Conservation (phyloP, 2,329 filamentous ascomycete genomes). For the Ilyonectria destructans region DNA sequence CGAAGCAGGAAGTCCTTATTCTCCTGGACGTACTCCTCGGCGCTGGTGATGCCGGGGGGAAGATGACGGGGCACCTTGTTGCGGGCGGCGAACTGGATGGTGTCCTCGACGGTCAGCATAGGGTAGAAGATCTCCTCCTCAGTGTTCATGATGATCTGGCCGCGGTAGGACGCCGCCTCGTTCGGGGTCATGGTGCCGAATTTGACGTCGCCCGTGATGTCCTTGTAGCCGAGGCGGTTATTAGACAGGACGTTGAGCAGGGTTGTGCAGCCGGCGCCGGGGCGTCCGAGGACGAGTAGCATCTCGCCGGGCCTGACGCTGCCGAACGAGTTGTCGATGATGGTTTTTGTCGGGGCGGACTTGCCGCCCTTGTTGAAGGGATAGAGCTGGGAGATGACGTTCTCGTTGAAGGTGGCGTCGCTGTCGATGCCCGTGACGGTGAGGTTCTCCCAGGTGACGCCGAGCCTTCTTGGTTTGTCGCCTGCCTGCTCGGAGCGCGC, state of each 20-base stretch:
- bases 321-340: too few relatives aligned
- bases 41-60: constrained; percentile 58
- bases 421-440: constrained; percentile 38
- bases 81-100: constrained; percentile 75
- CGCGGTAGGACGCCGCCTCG: constrained; percentile 63
- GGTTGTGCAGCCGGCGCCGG: constrained; percentile 73
- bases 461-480: constrained; percentile 24
- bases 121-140: constrained; percentile 75
- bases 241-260: constrained; percentile 76
- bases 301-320: constrained; percentile 2
- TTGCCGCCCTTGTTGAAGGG: too few relatives aligned
- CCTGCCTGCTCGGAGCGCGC: too few relatives aligned
- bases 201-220: constrained; percentile 68
- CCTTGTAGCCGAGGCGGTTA: constrained; percentile 68
- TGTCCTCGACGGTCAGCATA: constrained; percentile 77
- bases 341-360: too few relatives aligned
- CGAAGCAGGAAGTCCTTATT: background rate
- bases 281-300: constrained; percentile 76
- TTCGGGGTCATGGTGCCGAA: constrained; percentile 64
- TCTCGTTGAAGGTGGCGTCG: constrained; percentile 42
- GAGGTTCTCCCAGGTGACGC: constrained; percentile 44
- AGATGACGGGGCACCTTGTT: constrained; percentile 65
- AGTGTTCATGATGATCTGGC: constrained; percentile 76
- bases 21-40: background rate
- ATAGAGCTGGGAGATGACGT: constrained; percentile 35